Evolutionary conservation across 495 filamentous ascomycete species (phyloP), one percentile per base, ranked within the genome.

Genomic region (Cryomyces antarcticus): DNA sequence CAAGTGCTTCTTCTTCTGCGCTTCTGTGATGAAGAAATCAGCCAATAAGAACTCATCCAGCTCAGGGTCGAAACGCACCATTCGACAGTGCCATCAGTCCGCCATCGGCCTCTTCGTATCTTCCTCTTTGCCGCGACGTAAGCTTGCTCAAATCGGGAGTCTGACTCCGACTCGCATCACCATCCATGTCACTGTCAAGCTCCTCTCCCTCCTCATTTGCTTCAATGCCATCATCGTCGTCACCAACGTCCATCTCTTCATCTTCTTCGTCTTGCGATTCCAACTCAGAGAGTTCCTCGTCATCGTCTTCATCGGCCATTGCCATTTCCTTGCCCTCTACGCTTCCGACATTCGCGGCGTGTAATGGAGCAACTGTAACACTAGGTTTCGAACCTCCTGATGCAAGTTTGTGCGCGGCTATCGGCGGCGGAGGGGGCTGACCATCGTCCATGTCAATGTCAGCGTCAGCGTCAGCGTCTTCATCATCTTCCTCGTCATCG

Each of bases 1-100:
- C 35, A 96, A 61, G 52, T 79, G 73, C 54, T 93, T 93, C 62
- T 95, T 95, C 43, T 80, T 80, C 67, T 92, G 85, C 24, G 87
- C 82, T 62, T 93, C 85, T 88, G 62, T 43, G 39, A 3, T 17
- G 17, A 24, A 2, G 27, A 12, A 29, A 35, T 53, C 44, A 50
- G 29, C 34, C 10, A 43, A 38, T 46, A 5, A 44, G 39, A 24
- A 24, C 17, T 2, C 29, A 13, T 30, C 33, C 10, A 34, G 30
- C 10, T 11, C 11, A 7, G 12, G 40, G 24, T 9, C 4, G 5
- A 31, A 38, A 34, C 62, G 48, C 65, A 76, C 76, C 76, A 67
- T 93, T 89, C 2, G 86, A 87, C 7, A 97, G 65, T 52, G 92
- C 84, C 59, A 96, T 58, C 41, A 87, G 68, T n/a, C 72, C 71